Percentiles rank a stretch among this genome's conserved stretches.
Evolutionary conservation across 2,329 filamentous ascomycete species (phyloP).

Genomic region (Aspergillus persii): DNA sequence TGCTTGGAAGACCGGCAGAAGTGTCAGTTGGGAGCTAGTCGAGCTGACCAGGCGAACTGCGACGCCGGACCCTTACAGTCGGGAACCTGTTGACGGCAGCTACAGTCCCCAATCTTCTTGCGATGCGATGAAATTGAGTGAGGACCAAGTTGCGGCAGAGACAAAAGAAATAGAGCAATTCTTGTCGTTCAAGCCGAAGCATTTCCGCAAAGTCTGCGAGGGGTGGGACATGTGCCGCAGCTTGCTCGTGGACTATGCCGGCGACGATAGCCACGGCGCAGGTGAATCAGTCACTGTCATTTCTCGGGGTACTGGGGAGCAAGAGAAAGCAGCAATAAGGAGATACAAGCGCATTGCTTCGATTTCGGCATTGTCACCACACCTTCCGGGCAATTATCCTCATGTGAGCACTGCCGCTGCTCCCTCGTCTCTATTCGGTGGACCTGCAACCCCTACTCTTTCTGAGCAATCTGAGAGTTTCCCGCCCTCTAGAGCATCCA

Average conservation of each 20-base stretch:
- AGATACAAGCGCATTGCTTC: conserved; percentile 58
- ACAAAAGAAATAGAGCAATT: conserved; percentile 79
- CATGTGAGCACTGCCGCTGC: conserved; percentile 15
- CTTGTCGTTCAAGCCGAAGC: conserved; percentile 66
- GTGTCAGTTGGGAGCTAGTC: conserved; percentile 75
- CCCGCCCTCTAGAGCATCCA: conserved; percentile 34
- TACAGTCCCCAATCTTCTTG: conserved; percentile 80
- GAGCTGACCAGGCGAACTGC: conserved; percentile 73
- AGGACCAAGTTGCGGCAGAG: conserved; percentile 70
- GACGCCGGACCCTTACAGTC: conserved; percentile 69
- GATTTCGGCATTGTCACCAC: conserved; percentile 24
- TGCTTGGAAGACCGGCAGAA: conserved; percentile 78
- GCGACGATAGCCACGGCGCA: conserved; percentile 70
- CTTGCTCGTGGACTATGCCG: conserved; percentile 85
- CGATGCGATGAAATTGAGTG: conserved; percentile 67
- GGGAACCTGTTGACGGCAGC: conserved; percentile 65
- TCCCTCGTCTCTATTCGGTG: conserved; percentile 53
- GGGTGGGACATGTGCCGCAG: conserved; percentile 90
- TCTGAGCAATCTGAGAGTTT: conserved; percentile 19
- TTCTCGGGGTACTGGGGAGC: conserved; percentile 66
- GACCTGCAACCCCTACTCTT: conserved; percentile 22
- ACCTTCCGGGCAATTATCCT: neutral
- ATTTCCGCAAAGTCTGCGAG: conserved; percentile 74
- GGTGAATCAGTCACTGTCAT: conserved; percentile 78
- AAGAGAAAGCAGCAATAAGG: conserved; percentile 51